Evolutionary conservation across 306 rosid species (phyloP), one percentile per base, ranked within the genome.

Genomic region (Quercus parvula): DNA sequence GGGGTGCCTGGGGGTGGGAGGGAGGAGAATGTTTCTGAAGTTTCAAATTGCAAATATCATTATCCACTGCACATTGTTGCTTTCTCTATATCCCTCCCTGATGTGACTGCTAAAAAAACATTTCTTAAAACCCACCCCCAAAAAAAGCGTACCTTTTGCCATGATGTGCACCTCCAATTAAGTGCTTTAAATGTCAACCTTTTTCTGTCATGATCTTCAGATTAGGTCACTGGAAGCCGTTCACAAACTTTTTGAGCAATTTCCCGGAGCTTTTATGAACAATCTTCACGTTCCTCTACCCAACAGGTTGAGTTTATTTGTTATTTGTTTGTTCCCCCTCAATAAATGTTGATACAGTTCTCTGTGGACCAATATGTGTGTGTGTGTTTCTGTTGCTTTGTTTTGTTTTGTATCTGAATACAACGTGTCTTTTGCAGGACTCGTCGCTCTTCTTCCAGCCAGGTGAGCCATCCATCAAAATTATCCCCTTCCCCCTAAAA

Each of bases 181-280:
- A 33, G 33, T 62, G 30, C 74, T 61, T 49, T 25, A 13, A 58
- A 22, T 20, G 24, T 68, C 56, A 31, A 44, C 73, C 54, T 25
- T 56, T 77, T 28, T 38, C 4, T 82, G 22, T 79, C 70, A 30
- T 76, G 35, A 78, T 83, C 75, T 85, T 75, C 94, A 94, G 99
- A 94, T 94, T 82, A 92, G 97, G 82, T 94, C 99, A 75, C 51
- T 94, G 87, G 99, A 92, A 85, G 90, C 97, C 22, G 81, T 94
- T 61, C 97, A 87, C 81, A 90, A 85, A 75, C 91, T 86, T 67
- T 94, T 94, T 84, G 95, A 91, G 91, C 89, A 91, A 82, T 94
- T 94, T 88, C 99, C 99, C 8, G 90, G 88, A 44, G 97, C 97
- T 86, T 94, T 94, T 85, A 80, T 94, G 97, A 11, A 82, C 63